Percentiles rank a stretch among this genome's conserved stretches.
These are phyloP conservation scores for Trichoderma breve DNA, from an alignment of 2,329 filamentous ascomycete genomes.

Conservation along the genomic window DNA sequence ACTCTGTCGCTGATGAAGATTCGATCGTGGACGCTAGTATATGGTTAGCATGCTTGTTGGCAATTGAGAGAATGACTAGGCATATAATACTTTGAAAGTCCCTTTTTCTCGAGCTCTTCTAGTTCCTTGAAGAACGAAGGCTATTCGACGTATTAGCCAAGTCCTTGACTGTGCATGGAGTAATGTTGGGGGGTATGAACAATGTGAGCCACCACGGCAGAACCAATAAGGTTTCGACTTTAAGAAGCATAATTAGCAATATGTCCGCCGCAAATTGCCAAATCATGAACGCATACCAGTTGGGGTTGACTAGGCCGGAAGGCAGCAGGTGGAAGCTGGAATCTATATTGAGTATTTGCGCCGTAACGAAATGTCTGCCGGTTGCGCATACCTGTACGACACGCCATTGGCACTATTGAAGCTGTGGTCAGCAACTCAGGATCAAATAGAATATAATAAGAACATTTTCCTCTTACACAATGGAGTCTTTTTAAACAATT, in stretches of 20 bases:
- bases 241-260: neutral
- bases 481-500: conserved; percentile 17
- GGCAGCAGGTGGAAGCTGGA: conserved; percentile 61
- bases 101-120: conserved; percentile 36
- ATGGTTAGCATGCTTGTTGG: conserved; percentile 33
- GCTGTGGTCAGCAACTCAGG: conserved; percentile 1
- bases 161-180: conserved; percentile 53
- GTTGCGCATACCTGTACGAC: conserved; percentile 35
- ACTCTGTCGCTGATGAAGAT: conserved; percentile 64
- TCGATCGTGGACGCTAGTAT: conserved; percentile 38
- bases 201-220: conserved; percentile 24
- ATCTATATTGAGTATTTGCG: conserved; percentile 22
- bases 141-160: conserved; percentile 56
- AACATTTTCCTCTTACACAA: conserved; percentile 25
- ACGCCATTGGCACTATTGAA: conserved; percentile 32
- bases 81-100: conserved; percentile 6
- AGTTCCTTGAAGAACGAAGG: conserved; percentile 44
- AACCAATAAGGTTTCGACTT: conserved; percentile 63
- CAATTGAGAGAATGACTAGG: conserved; percentile 22
- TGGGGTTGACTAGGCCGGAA: conserved; percentile 69
- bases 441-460: neutral
- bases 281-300: conserved; percentile 35
- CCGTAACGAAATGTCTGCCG: conserved; percentile 15
- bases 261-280: conserved; percentile 32
- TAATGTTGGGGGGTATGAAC: conserved; percentile 24